Percentiles rank a stretch among this genome's conserved stretches.
Conservation (phyloP, 1,284 basidiomycete genomes). For the Malassezia obtusa region DNA sequence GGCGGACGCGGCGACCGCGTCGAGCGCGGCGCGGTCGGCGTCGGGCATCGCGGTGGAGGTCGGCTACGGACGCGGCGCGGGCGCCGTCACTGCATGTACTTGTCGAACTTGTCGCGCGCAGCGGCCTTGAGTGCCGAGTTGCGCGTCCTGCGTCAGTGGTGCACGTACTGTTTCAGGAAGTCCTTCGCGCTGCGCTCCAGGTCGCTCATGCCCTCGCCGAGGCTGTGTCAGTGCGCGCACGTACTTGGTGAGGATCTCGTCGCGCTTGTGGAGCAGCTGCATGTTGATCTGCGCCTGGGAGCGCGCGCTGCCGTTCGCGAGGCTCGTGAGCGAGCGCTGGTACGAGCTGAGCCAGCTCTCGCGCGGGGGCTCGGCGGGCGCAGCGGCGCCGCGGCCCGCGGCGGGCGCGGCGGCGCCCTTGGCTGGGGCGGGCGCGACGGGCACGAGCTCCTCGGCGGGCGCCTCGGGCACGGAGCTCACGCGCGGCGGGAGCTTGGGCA, state of each 20-base stretch:
- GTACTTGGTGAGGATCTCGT: constrained; percentile 9
- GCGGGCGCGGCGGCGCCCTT: background rate
- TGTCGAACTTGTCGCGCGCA: constrained; percentile 31
- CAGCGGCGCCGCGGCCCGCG: background rate
- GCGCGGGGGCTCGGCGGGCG: background rate
- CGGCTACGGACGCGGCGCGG: background rate
- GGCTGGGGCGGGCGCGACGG: background rate
- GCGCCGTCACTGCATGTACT: constrained; percentile 7
- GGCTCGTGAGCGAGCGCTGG: background rate
- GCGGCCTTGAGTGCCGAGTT: constrained; percentile 34
- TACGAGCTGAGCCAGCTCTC: constrained; percentile 5
- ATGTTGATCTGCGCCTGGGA: constrained; percentile 14
- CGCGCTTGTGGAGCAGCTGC: constrained; percentile 19
- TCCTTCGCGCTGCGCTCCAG: constrained; percentile 30
- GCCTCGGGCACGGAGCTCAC: constrained; percentile 1
- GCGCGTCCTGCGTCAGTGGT: constrained; percentile 20
- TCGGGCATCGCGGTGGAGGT: background rate
- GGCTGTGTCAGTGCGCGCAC: background rate
- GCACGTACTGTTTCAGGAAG: constrained; percentile 25
- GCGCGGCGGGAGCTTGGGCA: constrained; percentile 22
- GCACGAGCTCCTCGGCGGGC: constrained; percentile 16
- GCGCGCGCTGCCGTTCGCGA: constrained; percentile 1
- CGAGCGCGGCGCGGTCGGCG: background rate
- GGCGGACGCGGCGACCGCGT: constrained; percentile 1
- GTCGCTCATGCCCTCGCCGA: constrained; percentile 30